Evolutionary conservation across 2,329 filamentous ascomycete genomes (phyloP), one percentile per base, ranked within the genome.

Genomic region (Neonectria magnoliae): DNA sequence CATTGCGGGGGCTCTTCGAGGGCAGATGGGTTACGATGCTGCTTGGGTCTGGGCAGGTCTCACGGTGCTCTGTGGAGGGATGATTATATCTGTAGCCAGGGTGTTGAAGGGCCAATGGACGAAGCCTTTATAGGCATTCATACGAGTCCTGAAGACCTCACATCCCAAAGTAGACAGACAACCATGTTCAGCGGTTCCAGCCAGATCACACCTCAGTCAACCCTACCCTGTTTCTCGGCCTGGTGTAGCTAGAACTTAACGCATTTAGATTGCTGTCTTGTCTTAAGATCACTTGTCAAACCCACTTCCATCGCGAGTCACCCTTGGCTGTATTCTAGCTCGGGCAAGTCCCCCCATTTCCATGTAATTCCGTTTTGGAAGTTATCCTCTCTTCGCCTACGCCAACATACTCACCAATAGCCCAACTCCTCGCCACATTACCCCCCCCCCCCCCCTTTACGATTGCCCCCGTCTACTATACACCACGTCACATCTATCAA

Each of bases 1-100:
- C 0, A 70, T 77, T 0, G 74, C 75, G 1, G 77, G 77, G 1
- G 78, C 69, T 0, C 51, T 79, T 20, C 65, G 69, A 1, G 57
- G 27, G 8, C n/a, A 51, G 0, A n/a, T 61, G 7, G 69, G 65
- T 0, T 74, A 68, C 20, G 38, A 57, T 3, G 68, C 63, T 0
- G 69, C 72, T 1, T 74, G 72, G 72, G 29, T 66, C 0, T 74
- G 72, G 72, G 60, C 72, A 0, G 70, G 72, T 0, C 5, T 58
- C 3, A 64, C 66, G 1, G 62, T 73, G 3, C 66, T 72, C 0
- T 11, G 54, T 1, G 71, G 71, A 5, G 22, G 59, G 0, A 7
- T 41, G 1, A 4, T 72, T 0, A 70, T 72, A 1, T 1, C 56
- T 25, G 38, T 52, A 31, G 31, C 60, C n/a, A 57, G 60, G 29